Evolutionary conservation across 2,329 filamentous ascomycete species (phyloP), one percentile per base, ranked within the genome.

Genomic region (Diaporthe longicolla): DNA sequence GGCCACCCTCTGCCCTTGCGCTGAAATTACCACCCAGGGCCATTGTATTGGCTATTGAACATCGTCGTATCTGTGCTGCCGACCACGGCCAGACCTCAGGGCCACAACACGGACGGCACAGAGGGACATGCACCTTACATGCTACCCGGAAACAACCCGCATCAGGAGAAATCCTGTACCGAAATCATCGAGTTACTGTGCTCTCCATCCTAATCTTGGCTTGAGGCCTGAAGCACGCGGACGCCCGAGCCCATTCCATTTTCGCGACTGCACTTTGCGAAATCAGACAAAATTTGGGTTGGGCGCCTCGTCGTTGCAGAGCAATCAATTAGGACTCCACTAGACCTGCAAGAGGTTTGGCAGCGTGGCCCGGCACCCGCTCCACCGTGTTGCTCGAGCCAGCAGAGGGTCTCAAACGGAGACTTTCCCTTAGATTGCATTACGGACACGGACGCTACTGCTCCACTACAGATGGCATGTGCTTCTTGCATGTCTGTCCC

Each of bases 381-480:
- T 35, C 40, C 50, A 37, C 26, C 50, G 37, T 43, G 48, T 24
- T 45, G 52, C 57, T 55, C 45, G 54, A 69, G 63, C 35, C 63
- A 52, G 58, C 71, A 48, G 35, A 48, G 11, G 48, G 66, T 55
- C 66, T 63, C 65, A 75, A 75, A 75, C 74, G 74, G 74, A 74
- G 74, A 69, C 69, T 75, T 75, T 74, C 66, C 32, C 70, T 63
- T 71, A 71, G 58, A 75, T 75, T 75, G 74, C 74, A 74, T 70
- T 73, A 58, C 63, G 72, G 73, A 71, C 71, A 74, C 72, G 74
- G 74, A 71, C 71, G 43, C 71, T 66, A 71, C 52, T 48, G 74
- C 74, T 74, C 74, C 74, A 75, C 74, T 74, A 70, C 71, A 74
- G 52, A 55, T 74, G 73, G 73, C 70, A 73, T 74, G 70, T 58